Conservation (phyloP, 2,329 filamentous ascomycete genomes). For the Chrysosphaeria jannelii region DNA sequence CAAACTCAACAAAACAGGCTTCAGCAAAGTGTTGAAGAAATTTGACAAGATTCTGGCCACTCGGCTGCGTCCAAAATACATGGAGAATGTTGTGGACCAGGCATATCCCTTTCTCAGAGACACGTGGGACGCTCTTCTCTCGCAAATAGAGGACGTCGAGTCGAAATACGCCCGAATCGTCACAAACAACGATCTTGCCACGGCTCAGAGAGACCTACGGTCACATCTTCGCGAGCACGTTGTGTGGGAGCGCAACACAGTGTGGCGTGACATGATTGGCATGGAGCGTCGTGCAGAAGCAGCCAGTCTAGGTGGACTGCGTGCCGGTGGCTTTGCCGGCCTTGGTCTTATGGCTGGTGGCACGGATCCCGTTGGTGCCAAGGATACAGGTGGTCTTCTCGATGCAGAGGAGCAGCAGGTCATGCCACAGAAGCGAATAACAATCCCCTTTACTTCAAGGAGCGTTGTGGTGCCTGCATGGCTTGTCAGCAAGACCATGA, state of each 20-base stretch:
- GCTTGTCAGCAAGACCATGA: conserved; percentile 58
- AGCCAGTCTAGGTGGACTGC: conserved; percentile 60
- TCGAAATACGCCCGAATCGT: conserved; percentile 52
- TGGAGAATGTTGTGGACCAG: conserved; percentile 40
- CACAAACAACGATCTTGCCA: conserved; percentile 45
- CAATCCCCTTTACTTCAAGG: conserved; percentile 29
- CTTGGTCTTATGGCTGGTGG: conserved; percentile 3
- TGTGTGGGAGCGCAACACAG: conserved; percentile 95
- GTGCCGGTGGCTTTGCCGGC: conserved; percentile 27
- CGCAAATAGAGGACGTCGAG: conserved; percentile 47
- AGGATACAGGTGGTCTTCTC: neutral
- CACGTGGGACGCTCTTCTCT: conserved; percentile 40
- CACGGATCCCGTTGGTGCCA: neutral
- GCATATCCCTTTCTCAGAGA: conserved; percentile 55
- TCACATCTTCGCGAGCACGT: conserved; percentile 87
- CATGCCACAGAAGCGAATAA: conserved; percentile 15
- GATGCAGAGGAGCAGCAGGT: neutral
- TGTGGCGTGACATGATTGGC: conserved; percentile 97
- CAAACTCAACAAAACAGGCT: conserved; percentile 88
- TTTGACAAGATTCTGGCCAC: conserved; percentile 89
- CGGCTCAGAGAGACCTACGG: conserved; percentile 60
- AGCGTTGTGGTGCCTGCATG: conserved; percentile 41
- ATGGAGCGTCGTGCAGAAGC: conserved; percentile 89
- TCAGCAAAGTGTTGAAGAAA: conserved; percentile 89
- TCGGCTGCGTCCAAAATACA: conserved; percentile 47